A percentile compares a stretch with the other conserved stretches of the same genome.
Conservation (phyloP, 441 rosid genomes). For the Euphorbia neoarborescens region DNA sequence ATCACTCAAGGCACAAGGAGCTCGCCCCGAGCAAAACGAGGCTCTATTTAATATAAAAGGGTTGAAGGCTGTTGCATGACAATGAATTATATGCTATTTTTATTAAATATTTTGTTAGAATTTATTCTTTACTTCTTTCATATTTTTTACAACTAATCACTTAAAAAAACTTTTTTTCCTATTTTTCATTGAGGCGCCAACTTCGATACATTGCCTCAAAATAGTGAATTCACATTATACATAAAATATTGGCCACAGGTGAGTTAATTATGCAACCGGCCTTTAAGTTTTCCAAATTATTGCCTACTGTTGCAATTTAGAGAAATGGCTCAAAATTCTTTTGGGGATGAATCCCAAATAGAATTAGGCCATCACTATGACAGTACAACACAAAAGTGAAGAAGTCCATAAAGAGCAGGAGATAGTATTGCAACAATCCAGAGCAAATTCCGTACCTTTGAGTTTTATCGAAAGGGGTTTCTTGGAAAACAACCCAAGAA, state of each 20-base stretch:
- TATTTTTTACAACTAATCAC: too few species aligned
- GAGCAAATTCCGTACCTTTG: slow-evolving; percentile 36
- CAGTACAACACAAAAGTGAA: neutral
- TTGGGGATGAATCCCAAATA: neutral
- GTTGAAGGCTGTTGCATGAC: too few species aligned
- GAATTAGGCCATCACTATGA: neutral
- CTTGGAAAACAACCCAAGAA: slow-evolving; percentile 66
- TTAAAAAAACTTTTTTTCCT: too few species aligned
- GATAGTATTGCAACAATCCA: neutral
- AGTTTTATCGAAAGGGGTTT: slow-evolving; percentile 59
- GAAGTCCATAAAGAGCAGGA: neutral
- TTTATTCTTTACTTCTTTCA: too few species aligned
- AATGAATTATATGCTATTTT: too few species aligned
- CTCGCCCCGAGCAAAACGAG: too few species aligned
- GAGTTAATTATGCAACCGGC: neutral
- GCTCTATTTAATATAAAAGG: too few species aligned
- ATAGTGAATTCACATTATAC: neutral
- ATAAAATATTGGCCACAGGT: neutral
- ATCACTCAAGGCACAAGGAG: too few species aligned
- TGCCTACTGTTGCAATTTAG: neutral
- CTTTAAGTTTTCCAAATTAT: neutral
- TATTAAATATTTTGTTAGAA: too few species aligned
- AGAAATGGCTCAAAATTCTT: neutral
- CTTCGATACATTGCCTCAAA: too few species aligned
- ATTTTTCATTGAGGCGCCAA: too few species aligned